Evolutionary conservation across 2,329 filamentous ascomycete genomes (phyloP).

Genomic region (Lachnellula cervina): DNA sequence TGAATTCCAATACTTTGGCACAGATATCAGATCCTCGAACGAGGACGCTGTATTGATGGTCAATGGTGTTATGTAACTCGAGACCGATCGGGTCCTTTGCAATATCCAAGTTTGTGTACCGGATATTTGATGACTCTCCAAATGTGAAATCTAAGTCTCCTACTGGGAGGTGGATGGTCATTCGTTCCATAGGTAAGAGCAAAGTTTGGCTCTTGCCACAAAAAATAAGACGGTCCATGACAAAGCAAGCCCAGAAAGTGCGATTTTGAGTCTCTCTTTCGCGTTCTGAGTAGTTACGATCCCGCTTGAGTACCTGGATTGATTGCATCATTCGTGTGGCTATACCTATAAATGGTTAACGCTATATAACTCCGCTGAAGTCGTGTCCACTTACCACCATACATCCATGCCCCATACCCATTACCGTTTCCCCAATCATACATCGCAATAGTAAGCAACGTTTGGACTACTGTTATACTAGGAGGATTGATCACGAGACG

Average conservation of each 20-base stretch:
- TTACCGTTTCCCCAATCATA: slow-evolving; percentile 41
- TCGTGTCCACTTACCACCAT: slow-evolving; percentile 36
- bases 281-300: slow-evolving; percentile 10
- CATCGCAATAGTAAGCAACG: slow-evolving; percentile 36
- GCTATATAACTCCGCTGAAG: slow-evolving; percentile 16
- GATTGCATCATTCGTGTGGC: slow-evolving; percentile 20
- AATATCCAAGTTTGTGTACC: neutral
- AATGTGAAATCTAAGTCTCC: slow-evolving; percentile 38
- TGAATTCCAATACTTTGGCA: slow-evolving; percentile 32
- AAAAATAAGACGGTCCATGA: slow-evolving; percentile 42
- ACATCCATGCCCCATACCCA: slow-evolving; percentile 41
- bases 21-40: slow-evolving; percentile 42
- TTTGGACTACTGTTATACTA: slow-evolving; percentile 35
- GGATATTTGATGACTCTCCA: slow-evolving; percentile 1
- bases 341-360: too few relatives aligned
- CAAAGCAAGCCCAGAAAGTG: slow-evolving; percentile 43
- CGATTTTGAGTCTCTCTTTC: slow-evolving; percentile 33
- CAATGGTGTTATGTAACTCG: slow-evolving; percentile 9
- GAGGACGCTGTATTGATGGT: slow-evolving; percentile 28
- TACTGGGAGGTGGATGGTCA: slow-evolving; percentile 15
- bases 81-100: too few relatives aligned
- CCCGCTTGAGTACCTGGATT: slow-evolving; percentile 17
- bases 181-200: slow-evolving; percentile 14
- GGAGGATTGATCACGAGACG: slow-evolving; percentile 19
- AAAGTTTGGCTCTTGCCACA: slow-evolving; percentile 36